phyloP scores from a whole-genome alignment of 345 rosid genomes.

The Murraya koenigii region DNA sequence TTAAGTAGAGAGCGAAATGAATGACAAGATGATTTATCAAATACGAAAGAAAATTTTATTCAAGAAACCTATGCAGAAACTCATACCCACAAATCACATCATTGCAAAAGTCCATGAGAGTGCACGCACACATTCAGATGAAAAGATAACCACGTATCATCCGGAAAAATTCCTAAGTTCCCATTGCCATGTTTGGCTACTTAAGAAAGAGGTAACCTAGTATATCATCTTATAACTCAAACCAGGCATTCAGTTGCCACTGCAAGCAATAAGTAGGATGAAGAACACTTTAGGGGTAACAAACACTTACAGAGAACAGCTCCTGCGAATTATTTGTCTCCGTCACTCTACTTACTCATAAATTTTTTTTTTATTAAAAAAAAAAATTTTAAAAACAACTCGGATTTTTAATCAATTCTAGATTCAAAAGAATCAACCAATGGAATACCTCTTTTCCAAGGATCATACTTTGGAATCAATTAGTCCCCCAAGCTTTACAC shows the following conservation, averaged over 20 bases:
- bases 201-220: neutral
- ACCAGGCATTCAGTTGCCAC: neutral
- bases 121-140: neutral
- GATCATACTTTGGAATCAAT: no score
- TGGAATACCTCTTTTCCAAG: no score
- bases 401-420: no score
- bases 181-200: neutral
- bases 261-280: neutral
- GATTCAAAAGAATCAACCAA: no score
- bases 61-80: neutral
- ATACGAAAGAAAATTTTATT: neutral
- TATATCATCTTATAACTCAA: neutral
- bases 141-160: neutral
- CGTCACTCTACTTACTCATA: neutral
- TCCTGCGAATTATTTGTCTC: neutral
- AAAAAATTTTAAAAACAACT: no score
- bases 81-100: neutral
- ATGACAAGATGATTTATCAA: neutral
- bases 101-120: neutral
- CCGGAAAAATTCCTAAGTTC: neutral
- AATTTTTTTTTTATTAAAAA: no score
- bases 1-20: neutral
- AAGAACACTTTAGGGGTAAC: neutral
- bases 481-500: no score
- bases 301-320: neutral